phyloP scores from a whole-genome alignment of 192 early-diverging fungal species.

The Dissophora globulifera region DNA sequence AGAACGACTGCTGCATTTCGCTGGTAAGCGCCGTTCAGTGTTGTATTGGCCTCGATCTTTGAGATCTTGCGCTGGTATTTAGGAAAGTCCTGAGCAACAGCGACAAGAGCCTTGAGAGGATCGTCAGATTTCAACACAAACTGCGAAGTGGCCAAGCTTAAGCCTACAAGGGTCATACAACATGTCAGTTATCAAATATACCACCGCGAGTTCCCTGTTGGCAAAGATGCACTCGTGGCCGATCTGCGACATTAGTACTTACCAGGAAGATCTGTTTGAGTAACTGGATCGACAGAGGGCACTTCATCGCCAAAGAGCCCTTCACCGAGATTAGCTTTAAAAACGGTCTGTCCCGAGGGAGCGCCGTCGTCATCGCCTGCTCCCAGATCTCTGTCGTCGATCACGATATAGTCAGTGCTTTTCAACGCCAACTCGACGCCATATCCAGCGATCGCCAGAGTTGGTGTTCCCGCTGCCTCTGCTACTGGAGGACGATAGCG shows the following conservation, averaged over 20 bases:
- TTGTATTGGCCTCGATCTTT: slow-evolving; percentile 58
- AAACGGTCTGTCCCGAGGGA: slow-evolving; percentile 20
- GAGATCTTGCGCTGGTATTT: slow-evolving; percentile 85
- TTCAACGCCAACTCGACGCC: slow-evolving; percentile 95
- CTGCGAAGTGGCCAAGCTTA: slow-evolving; percentile 80
- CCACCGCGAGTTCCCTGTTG: too few species aligned
- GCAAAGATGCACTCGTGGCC: too few species aligned
- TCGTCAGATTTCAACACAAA: slow-evolving; percentile 71
- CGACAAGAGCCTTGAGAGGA: slow-evolving; percentile 71
- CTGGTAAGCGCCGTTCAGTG: slow-evolving; percentile 55
- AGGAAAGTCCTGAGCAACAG: slow-evolving; percentile 87
- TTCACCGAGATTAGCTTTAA: slow-evolving; percentile 13
- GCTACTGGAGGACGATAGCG: slow-evolving; percentile 72
- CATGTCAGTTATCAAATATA: too few species aligned
- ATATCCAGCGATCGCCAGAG: slow-evolving; percentile 83
- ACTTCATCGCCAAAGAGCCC: slow-evolving; percentile 58
- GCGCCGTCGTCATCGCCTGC: slow-evolving; percentile 28
- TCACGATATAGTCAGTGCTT: slow-evolving; percentile 96
- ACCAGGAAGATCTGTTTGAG: slow-evolving; percentile 64
- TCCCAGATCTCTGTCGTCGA: slow-evolving; percentile 86
- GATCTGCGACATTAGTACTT: slow-evolving; percentile 2
- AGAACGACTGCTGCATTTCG: slow-evolving; percentile 24
- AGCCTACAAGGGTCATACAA: slow-evolving; percentile 15
- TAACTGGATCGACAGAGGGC: slow-evolving; percentile 62
- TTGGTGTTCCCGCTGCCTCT: neutral